These are phyloP conservation scores for Diaporthe sp. DNA, from an alignment of 2,329 filamentous ascomycete genomes.

Conservation along the genomic window DNA sequence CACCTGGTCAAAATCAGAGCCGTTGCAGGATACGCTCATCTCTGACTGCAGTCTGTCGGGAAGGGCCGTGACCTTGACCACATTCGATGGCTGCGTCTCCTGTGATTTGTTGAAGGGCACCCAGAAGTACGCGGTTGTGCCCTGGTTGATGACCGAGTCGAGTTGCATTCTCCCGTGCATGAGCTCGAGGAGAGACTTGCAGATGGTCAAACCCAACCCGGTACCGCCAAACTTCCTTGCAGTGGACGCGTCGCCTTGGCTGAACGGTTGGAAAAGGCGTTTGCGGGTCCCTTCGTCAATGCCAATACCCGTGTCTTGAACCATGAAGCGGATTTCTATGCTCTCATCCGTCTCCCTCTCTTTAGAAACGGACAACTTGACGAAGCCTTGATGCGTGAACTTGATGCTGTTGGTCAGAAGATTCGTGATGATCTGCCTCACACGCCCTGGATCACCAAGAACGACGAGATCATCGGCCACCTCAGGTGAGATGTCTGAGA, in stretches of 20 bases:
- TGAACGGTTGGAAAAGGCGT: constrained; percentile 82
- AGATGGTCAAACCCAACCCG: constrained; percentile 81
- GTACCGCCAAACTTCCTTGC: constrained; percentile 83
- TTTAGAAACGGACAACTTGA: constrained; percentile 73
- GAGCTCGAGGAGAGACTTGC: constrained; percentile 81
- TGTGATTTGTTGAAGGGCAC: constrained; percentile 81
- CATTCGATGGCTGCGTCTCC: constrained; percentile 54
- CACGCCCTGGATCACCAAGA: constrained; percentile 75
- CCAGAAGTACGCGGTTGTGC: constrained; percentile 81
- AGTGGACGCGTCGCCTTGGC: constrained; percentile 83
- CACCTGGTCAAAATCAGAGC: constrained; percentile 68
- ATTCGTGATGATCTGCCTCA: constrained; percentile 72
- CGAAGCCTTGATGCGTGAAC: constrained; percentile 75
- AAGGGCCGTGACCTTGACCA: constrained; percentile 72
- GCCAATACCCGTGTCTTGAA: constrained; percentile 84
- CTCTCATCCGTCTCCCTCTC: constrained; percentile 72
- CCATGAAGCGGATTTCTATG: constrained; percentile 75
- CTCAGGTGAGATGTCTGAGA: constrained; percentile 70
- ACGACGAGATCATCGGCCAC: constrained; percentile 78
- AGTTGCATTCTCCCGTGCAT: constrained; percentile 83
- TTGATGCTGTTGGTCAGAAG: constrained; percentile 70
- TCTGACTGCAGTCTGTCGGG: constrained; percentile 75
- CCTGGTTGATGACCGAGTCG: constrained; percentile 72
- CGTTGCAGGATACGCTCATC: constrained; percentile 73
- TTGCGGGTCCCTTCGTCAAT: constrained; percentile 82